Conservation (phyloP, 176 grass and related monocot genomes). For the Avena atlantica region DNA sequence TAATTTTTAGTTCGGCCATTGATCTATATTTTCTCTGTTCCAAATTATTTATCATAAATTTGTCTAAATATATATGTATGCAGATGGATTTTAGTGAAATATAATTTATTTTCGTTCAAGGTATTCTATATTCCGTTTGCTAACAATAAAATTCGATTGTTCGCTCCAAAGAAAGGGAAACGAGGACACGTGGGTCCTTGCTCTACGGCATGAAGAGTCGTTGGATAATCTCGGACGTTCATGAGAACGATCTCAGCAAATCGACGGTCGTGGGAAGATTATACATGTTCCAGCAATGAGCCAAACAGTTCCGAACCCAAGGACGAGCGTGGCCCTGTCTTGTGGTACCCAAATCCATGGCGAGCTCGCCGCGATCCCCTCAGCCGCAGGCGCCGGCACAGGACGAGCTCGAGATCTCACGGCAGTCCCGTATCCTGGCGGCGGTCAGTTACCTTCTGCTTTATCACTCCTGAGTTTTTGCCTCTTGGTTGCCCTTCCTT, state of each 20-base stretch:
- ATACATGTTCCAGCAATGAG: neutral
- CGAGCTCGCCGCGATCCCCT: conserved; percentile 51
- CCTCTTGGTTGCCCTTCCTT: neutral
- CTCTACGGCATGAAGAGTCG: neutral
- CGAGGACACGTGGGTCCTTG: neutral
- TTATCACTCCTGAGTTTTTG: neutral
- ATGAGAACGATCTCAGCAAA: neutral
- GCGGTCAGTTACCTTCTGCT: conserved; percentile 37
- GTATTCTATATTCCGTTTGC: too few relatives aligned
- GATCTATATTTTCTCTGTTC: too few relatives aligned
- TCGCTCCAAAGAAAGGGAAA: neutral
- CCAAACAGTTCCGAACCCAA: neutral
- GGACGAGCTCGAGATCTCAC: conserved; percentile 67
- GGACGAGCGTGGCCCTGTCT: conserved; percentile 6
- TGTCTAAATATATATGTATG: too few relatives aligned
- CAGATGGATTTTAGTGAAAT: too few relatives aligned
- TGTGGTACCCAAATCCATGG: conserved; percentile 44
- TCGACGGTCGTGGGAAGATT: conserved; percentile 22
- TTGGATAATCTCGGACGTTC: neutral
- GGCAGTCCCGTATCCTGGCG: conserved; percentile 77
- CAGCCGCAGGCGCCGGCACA: conserved; percentile 22
- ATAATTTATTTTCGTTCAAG: too few relatives aligned
- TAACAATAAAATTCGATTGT: neutral
- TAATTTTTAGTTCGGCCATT: too few relatives aligned
- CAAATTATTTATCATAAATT: too few relatives aligned